Evolutionary conservation across 352 stramenopile species (phyloP).

Genomic region (Phytophthora foliorum): DNA sequence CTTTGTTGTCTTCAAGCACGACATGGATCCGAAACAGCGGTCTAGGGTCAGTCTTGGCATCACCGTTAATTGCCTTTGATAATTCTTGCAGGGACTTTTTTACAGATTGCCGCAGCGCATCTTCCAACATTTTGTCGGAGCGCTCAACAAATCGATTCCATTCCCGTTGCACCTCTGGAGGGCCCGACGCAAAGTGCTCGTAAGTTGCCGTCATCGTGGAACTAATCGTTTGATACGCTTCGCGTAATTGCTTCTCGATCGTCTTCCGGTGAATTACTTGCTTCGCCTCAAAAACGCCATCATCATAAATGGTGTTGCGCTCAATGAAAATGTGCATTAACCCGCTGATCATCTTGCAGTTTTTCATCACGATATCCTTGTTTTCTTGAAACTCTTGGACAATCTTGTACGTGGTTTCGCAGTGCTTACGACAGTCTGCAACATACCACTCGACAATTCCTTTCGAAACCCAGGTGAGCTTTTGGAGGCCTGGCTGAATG

Average conservation of each 20-base stretch:
- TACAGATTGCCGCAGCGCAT: slow-evolving; percentile 92
- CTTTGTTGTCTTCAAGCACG: slow-evolving; percentile 93
- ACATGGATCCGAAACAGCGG: slow-evolving; percentile 95
- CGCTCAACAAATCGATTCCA: slow-evolving; percentile 93
- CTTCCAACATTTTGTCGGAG: slow-evolving; percentile 93
- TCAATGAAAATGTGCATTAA: slow-evolving; percentile 95
- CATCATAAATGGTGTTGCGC: slow-evolving; percentile 94
- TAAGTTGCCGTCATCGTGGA: slow-evolving; percentile 94
- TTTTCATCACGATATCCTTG: slow-evolving; percentile 88
- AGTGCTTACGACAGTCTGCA: slow-evolving; percentile 91
- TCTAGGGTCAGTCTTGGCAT: slow-evolving; percentile 92
- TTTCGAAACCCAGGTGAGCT: slow-evolving; percentile 94
- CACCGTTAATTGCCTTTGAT: slow-evolving; percentile 94
- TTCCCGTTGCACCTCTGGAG: slow-evolving; percentile 92
- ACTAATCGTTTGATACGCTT: slow-evolving; percentile 88
- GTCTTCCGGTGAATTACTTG: slow-evolving; percentile 91
- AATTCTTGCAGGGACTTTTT: slow-evolving; percentile 96
- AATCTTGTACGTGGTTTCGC: slow-evolving; percentile 89
- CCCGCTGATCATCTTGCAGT: slow-evolving; percentile 90
- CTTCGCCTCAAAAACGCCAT: slow-evolving; percentile 93
- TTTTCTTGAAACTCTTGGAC: slow-evolving; percentile 92
- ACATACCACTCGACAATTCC: slow-evolving; percentile 95
- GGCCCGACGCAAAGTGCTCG: slow-evolving; percentile 90
- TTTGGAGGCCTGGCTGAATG: slow-evolving; percentile 93
- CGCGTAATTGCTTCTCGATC: slow-evolving; percentile 80